Evolutionary conservation across 2,329 filamentous ascomycete genomes (phyloP).

Genomic region (Periconia digitata): DNA sequence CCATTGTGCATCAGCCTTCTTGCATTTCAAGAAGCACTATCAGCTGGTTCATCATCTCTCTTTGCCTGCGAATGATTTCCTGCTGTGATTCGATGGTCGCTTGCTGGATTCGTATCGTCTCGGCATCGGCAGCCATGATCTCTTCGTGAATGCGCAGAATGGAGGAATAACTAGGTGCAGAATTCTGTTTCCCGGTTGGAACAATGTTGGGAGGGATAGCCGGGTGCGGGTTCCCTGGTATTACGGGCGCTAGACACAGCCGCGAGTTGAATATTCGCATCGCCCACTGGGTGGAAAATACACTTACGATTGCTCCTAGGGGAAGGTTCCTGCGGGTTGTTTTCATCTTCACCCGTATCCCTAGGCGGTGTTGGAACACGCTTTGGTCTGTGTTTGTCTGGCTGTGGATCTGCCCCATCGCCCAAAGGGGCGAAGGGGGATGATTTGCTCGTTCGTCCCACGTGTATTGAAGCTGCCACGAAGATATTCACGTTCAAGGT

Average conservation of each 20-base stretch:
- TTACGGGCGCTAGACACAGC: neutral
- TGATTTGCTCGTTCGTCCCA: neutral
- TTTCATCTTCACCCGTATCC: neutral
- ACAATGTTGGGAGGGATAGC: neutral
- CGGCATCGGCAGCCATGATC: conserved; percentile 3
- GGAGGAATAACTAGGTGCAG: neutral
- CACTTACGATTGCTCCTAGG: neutral
- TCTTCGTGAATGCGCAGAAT: conserved; percentile 3
- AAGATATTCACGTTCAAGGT: neutral
- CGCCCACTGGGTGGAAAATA: neutral
- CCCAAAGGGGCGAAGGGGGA: neutral
- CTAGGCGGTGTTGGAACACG: neutral
- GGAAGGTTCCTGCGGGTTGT: neutral
- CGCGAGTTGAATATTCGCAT: neutral
- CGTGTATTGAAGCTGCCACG: neutral
- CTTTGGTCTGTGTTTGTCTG: neutral
- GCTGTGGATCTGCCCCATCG: neutral
- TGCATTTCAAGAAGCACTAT: neutral
- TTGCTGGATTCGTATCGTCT: conserved; percentile 5
- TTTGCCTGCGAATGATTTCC: conserved; percentile 1
- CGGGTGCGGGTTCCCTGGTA: neutral
- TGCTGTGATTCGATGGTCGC: conserved; percentile 4
- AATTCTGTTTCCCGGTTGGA: neutral
- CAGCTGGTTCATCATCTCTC: neutral
- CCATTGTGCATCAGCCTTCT: no score